Conservation (phyloP, 75 land plant species). For the Isoetes taiwanensis region DNA sequence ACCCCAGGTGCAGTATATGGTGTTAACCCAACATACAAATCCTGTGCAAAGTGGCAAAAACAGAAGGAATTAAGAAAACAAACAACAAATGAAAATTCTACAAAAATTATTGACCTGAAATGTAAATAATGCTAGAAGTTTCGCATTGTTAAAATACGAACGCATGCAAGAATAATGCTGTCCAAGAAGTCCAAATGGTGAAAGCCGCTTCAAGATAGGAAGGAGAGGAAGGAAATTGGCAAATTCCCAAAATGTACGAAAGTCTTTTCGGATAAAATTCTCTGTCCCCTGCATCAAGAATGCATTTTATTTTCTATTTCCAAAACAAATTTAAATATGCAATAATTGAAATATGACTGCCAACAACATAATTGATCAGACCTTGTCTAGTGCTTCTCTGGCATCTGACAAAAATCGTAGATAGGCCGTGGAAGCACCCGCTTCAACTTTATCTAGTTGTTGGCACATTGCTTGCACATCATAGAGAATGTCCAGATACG, state of each 20-base stretch:
- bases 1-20: slow-evolving; percentile 6
- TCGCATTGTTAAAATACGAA: not conserved
- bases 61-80: too few relatives aligned
- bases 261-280: not conserved
- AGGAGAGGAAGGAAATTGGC: not conserved
- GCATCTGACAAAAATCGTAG: not conserved
- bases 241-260: not conserved
- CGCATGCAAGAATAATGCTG: not conserved
- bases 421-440: not conserved
- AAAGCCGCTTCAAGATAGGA: not conserved
- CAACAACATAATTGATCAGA: too few relatives aligned
- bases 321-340: too few relatives aligned
- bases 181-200: slow-evolving; percentile 6
- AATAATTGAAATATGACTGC: too few relatives aligned
- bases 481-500: not conserved
- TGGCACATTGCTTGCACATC: not conserved
- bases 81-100: too few relatives aligned
- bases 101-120: not conserved
- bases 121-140: not conserved
- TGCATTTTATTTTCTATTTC: too few relatives aligned
- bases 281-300: not conserved
- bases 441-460: not conserved
- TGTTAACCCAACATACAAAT: slow-evolving; percentile 1
- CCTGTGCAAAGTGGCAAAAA: not conserved
- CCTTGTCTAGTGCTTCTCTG: slow-evolving; percentile 2